Percentiles rank a stretch among this genome's conserved stretches.
phyloP scores from a whole-genome alignment of 257 asterid genomes.

The Solanum medicagineum region DNA sequence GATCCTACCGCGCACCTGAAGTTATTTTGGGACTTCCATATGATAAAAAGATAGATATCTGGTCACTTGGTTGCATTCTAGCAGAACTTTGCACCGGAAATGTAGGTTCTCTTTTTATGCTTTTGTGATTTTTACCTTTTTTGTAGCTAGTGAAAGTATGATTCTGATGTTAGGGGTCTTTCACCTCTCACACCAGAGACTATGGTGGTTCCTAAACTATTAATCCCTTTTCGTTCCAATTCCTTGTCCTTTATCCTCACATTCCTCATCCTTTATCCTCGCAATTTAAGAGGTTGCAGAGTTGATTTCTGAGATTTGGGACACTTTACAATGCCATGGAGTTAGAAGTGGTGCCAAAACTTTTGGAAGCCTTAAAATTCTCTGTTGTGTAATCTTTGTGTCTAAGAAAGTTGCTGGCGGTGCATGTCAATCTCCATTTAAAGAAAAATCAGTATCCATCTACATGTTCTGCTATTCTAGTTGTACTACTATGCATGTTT shows the following conservation, averaged over 20 bases:
- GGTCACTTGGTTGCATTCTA: conserved; percentile 99
- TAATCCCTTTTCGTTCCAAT: neutral
- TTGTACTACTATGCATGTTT: neutral
- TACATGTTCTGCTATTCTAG: neutral
- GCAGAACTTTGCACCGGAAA: conserved; percentile 98
- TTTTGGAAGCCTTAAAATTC: neutral
- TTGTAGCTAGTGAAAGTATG: neutral
- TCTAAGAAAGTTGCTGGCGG: neutral
- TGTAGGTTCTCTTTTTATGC: conserved; percentile 38
- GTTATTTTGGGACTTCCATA: conserved; percentile 94
- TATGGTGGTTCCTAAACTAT: neutral
- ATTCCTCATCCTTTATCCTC: neutral
- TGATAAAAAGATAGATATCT: conserved; percentile 82
- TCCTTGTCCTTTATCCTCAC: neutral
- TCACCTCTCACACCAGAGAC: neutral
- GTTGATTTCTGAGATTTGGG: neutral
- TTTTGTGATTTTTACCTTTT: neutral
- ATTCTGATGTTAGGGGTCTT: neutral
- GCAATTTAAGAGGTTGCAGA: neutral
- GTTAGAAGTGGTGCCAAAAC: neutral
- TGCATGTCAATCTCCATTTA: neutral
- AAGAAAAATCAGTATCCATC: neutral
- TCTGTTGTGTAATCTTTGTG: neutral
- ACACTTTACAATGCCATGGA: neutral
- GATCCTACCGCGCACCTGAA: conserved; percentile 98